A percentile compares a stretch with the other conserved stretches of the same genome.
Conservation (phyloP, 2,329 filamentous ascomycete species). For the Alternaria infectoria region DNA sequence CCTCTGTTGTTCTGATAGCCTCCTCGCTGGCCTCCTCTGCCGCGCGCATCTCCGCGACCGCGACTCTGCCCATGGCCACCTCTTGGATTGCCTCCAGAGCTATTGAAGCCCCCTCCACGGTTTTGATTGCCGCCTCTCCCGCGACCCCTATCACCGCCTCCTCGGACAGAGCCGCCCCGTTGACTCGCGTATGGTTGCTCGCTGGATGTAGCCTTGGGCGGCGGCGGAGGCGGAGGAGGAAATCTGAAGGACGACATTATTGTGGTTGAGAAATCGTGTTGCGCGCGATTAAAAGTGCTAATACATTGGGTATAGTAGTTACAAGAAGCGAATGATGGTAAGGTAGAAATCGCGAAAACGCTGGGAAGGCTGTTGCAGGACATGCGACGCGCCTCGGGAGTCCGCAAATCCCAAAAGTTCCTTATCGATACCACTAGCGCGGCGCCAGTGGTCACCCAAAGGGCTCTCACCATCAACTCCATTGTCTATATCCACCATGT, state of each 20-base stretch:
- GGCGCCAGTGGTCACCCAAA: slow-evolving; percentile 10
- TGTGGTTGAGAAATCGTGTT: background rate
- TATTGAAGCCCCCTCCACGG: slow-evolving; percentile 27
- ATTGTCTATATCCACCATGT: slow-evolving; percentile 9
- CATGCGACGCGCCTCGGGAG: slow-evolving; percentile 19
- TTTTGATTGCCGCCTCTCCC: slow-evolving; percentile 26
- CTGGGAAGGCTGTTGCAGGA: background rate
- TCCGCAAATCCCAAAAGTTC: slow-evolving; percentile 16
- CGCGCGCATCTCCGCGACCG: slow-evolving; percentile 20
- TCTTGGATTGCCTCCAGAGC: slow-evolving; percentile 12
- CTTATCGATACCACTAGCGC: slow-evolving; percentile 30
- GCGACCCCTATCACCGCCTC: slow-evolving; percentile 38
- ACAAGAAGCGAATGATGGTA: background rate
- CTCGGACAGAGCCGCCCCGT: slow-evolving; percentile 30
- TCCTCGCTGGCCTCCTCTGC: slow-evolving; percentile 28
- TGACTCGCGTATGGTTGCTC: slow-evolving; percentile 36
- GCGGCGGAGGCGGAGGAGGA: slow-evolving; percentile 56
- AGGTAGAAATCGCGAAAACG: background rate
- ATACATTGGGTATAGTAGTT: background rate
- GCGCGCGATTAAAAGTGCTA: background rate
- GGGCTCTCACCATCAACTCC: slow-evolving; percentile 6
- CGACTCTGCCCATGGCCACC: slow-evolving; percentile 24
- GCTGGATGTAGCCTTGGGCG: slow-evolving; percentile 40
- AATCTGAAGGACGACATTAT: slow-evolving; percentile 51
- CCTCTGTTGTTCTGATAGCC: slow-evolving; percentile 25